A percentile compares a stretch with the other conserved stretches of the same genome.
Evolutionary conservation across 768 basidiomycete genomes (phyloP).

Genomic region (Boletus subparvulus): DNA sequence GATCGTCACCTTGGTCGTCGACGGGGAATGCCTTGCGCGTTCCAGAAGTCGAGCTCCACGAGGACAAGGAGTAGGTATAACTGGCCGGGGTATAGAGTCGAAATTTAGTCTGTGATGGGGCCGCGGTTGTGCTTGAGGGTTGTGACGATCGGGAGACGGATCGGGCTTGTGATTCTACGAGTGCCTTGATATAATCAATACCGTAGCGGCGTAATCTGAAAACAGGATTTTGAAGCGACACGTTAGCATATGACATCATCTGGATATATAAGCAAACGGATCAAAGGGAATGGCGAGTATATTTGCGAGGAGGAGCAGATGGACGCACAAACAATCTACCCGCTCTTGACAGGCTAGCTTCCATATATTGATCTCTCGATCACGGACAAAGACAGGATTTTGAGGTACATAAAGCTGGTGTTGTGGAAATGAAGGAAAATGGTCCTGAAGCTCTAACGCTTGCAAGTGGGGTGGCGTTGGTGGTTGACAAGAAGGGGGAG

Average conservation of each 20-base stretch:
- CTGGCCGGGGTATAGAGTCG: conserved; percentile 35
- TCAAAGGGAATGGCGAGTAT: conserved; percentile 1
- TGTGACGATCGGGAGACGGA: conserved; percentile 1
- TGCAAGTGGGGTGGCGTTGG: conserved; percentile 14
- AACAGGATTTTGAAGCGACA: not conserved
- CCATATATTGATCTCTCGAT: conserved; percentile 37
- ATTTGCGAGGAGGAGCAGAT: conserved; percentile 6
- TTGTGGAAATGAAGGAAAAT: conserved; percentile 25
- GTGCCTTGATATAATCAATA: conserved; percentile 33
- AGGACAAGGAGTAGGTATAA: conserved; percentile 29
- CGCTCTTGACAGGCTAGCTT: conserved; percentile 36
- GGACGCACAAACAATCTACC: conserved; percentile 33
- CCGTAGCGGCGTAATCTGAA: conserved; percentile 33
- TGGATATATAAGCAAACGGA: conserved; percentile 7
- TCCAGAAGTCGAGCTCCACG: conserved; percentile 16
- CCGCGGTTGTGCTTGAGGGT: not conserved
- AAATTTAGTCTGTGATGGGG: conserved; percentile 25
- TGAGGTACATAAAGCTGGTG: conserved; percentile 30
- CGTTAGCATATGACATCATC: conserved; percentile 10
- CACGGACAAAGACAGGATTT: conserved; percentile 29
- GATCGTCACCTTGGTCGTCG: conserved; percentile 22
- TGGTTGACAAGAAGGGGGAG: conserved; percentile 8
- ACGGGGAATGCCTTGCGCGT: conserved; percentile 12
- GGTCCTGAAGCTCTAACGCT: conserved; percentile 24
- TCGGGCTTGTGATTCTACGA: conserved; percentile 30